Evolutionary conservation across 2,329 filamentous ascomycete species (phyloP), one percentile per base, ranked within the genome.

Genomic region (Beauveria australis): DNA sequence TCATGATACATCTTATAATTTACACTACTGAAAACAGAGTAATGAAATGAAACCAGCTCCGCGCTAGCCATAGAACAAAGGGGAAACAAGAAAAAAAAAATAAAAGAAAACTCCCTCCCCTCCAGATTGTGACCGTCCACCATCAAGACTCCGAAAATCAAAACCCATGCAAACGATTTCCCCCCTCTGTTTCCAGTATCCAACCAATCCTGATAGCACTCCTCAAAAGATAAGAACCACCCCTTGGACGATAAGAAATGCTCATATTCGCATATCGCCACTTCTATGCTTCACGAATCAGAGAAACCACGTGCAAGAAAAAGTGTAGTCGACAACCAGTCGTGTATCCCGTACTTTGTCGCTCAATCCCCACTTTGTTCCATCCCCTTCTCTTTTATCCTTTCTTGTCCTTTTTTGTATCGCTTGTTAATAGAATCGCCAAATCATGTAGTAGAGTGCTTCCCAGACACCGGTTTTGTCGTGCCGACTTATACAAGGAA

Each of bases 1-100:
- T 41, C 48, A 53, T 48, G 41, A 49, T 60, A 60, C 47, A 60
- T 60, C 58, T 60, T 54, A 28, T 60, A 60, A 53, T 60, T 28
- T 60, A 60, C 58, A 60, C 26, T 53, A 60, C 58, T 47, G 10
- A 10, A 44, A 53, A 52, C 57, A 53, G 19, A 53, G 19, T 14
- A 56, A 55, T 47, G 33, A 28, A 53, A 51, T 9, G 26, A 19
- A 61, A 61, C 18, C 51, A 48, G 37, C 44, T 53, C 56, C 57
- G 26, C 56, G 49, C 57, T 47, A 54, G 58, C 37, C 28, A 59
- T 26, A 37, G 33, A 37, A 37, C 33, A 37, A 37, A 10, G 30
- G 33, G 4, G 22, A 22, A 22, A 22, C 3, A 1, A 22, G 1
- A 14, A 14, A 33, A 58, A 61, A 47, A 1, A 19, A 55, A 47